Evolutionary conservation across 148 eudicot genomes (phyloP).

Genomic region (Suaeda aralocaspica): DNA sequence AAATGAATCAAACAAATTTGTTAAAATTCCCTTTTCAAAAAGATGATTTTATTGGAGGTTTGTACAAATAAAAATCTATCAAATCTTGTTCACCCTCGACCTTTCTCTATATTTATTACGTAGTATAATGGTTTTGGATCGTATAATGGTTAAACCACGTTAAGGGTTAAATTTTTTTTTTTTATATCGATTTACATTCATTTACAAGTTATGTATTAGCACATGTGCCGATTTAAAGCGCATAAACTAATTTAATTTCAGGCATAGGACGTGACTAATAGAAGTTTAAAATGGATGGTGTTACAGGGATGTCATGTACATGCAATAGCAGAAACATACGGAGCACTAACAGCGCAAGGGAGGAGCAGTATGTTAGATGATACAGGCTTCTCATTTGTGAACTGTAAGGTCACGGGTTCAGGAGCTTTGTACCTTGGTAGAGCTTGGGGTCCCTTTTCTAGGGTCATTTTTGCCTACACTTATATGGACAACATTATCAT

Average conservation of each 20-base stretch:
- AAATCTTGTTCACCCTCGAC: too few relatives aligned
- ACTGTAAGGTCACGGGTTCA: slow-evolving; percentile 84
- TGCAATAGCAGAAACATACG: slow-evolving; percentile 54
- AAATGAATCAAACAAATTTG: not conserved
- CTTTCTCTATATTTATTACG: too few relatives aligned
- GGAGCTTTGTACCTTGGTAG: slow-evolving; percentile 81
- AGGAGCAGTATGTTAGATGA: slow-evolving; percentile 69
- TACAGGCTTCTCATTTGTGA: slow-evolving; percentile 76
- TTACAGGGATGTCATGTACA: slow-evolving; percentile 74
- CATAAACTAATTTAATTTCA: too few relatives aligned
- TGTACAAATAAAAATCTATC: too few relatives aligned
- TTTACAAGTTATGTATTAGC: too few relatives aligned
- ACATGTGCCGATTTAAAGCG: too few relatives aligned
- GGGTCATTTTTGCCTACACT: slow-evolving; percentile 83
- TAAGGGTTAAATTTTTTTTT: too few relatives aligned
- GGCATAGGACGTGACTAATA: too few relatives aligned
- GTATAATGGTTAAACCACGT: not conserved
- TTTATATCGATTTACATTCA: too few relatives aligned
- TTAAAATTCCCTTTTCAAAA: too few relatives aligned
- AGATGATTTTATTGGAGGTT: too few relatives aligned
- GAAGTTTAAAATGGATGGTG: too few relatives aligned
- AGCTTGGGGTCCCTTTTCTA: slow-evolving; percentile 93
- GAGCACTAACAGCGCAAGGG: slow-evolving; percentile 93
- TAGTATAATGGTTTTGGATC: not conserved
- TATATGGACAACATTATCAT: slow-evolving; percentile 82